Conservation (phyloP, 345 rosid genomes). For the Brassica incana region DNA sequence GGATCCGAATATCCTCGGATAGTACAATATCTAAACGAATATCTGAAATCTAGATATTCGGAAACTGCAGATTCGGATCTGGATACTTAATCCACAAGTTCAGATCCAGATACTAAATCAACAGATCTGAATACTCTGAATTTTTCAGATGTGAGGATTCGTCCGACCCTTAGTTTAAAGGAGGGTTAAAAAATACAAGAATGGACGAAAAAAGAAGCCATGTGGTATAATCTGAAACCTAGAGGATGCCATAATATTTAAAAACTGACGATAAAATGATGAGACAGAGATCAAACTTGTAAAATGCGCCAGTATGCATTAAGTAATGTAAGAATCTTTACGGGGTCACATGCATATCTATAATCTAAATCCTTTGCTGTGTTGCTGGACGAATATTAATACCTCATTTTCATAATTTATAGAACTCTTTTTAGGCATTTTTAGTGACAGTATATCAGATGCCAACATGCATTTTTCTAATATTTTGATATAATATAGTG, state of each 20-base stretch:
- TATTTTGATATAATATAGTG: constrained; percentile 17
- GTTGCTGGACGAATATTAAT: constrained; percentile 16
- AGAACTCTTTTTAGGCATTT: not conserved
- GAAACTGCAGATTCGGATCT: too few relatives aligned
- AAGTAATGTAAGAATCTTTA: constrained; percentile 39
- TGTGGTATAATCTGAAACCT: too few relatives aligned
- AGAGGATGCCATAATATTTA: not conserved
- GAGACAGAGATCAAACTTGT: constrained; percentile 35
- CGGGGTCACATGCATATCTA: constrained; percentile 51
- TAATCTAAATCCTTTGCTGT: constrained; percentile 33
- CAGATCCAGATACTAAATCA: too few relatives aligned
- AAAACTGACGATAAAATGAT: constrained; percentile 14
- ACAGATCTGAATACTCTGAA: too few relatives aligned
- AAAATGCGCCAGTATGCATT: constrained; percentile 15
- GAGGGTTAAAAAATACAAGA: too few relatives aligned
- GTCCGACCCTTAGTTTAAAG: too few relatives aligned
- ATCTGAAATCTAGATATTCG: too few relatives aligned
- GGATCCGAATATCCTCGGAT: too few relatives aligned
- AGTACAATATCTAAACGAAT: too few relatives aligned
- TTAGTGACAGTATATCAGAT: constrained; percentile 33
- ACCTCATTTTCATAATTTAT: not conserved
- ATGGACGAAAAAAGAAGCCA: too few relatives aligned
- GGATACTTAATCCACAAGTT: too few relatives aligned
- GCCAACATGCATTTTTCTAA: constrained; percentile 25
- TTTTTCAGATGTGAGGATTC: too few relatives aligned